Percentiles rank a stretch among this genome's conserved stretches.
Conservation (phyloP, 306 rosid species). For the Gleditsia sinensis region DNA sequence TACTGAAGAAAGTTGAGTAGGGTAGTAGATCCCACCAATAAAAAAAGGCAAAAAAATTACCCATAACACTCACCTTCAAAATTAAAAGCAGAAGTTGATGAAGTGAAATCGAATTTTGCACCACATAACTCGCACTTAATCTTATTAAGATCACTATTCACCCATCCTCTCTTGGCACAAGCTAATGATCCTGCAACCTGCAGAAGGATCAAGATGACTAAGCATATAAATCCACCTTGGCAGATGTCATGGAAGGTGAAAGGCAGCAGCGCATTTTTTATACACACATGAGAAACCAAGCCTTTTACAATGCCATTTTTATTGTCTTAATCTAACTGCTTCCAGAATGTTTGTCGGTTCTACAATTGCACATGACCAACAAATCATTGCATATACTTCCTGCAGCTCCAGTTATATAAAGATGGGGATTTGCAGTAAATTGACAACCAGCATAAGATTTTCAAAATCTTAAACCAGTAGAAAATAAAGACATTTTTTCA, state of each 20-base stretch:
- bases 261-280: neutral
- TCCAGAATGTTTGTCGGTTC: neutral
- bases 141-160: constrained; percentile 65
- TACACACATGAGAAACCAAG: neutral
- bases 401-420: neutral
- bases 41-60: neutral
- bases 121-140: constrained; percentile 85
- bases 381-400: neutral
- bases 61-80: constrained; percentile 43
- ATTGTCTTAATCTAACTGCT: neutral
- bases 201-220: constrained; percentile 19
- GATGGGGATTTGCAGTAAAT: neutral
- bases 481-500: neutral
- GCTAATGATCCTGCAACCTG: constrained; percentile 64
- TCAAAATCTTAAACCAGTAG: neutral
- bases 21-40: constrained; percentile 24
- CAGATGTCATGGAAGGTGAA: neutral
- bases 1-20: neutral
- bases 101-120: constrained; percentile 53
- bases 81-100: constrained; percentile 36
- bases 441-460: neutral
- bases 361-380: neutral
- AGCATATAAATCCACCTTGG: neutral
- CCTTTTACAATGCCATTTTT: neutral
- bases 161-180: constrained; percentile 97